Base-by-base conservation (phyloP, 2,329 filamentous ascomycete species). In the Neurospora sp. region DNA sequence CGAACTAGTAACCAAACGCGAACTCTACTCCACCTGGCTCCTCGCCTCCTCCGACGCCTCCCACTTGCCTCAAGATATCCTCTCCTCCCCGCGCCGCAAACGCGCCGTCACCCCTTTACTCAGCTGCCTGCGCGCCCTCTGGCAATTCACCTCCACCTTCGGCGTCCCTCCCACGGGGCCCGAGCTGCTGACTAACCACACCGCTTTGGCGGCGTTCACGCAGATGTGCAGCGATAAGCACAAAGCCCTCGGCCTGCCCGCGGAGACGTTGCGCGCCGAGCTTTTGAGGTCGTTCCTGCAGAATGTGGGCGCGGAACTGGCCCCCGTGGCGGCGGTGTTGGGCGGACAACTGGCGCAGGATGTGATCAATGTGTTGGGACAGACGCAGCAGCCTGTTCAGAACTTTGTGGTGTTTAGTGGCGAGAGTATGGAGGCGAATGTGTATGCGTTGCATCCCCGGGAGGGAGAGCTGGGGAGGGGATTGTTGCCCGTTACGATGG, bases 381-480 rank as follows among this genome's bases (percentile, higher is more conserved):
- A 92, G 78, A 89, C 91, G 52, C 93, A 98, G 81, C 96, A 97
- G 80, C 96, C 96, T 0, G 91, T 99, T 57, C 96, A 99, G 82
- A 99, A 99, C 79, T 88, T 97, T 78, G 87, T 97, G 67, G 83
- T 98, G 23, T 97, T 98, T 76, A 93, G 98, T 78, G 94, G 94
- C 15, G 91, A 92, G 74, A 87, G 85, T 66, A 91, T 92, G 80
- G 87, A 92, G 73, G 92, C 91, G 0, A 89, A 89, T 1, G 89
- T 96, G 74, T 97, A 96, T 78, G 86, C 93, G 1, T 83, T 98
- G 57, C 92, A 96, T 77, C 92, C 93, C 0, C 3, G 28, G 12
- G 85, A 88, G 69, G 86, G 85, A 36, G 77, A 77, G 28, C 81
- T 89, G 12, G 88, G 87, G 8, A 69, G 69, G 62, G 71, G 40